Base-by-base conservation (phyloP, 2,329 filamentous ascomycete species). In the Leptographium lundbergii region DNA sequence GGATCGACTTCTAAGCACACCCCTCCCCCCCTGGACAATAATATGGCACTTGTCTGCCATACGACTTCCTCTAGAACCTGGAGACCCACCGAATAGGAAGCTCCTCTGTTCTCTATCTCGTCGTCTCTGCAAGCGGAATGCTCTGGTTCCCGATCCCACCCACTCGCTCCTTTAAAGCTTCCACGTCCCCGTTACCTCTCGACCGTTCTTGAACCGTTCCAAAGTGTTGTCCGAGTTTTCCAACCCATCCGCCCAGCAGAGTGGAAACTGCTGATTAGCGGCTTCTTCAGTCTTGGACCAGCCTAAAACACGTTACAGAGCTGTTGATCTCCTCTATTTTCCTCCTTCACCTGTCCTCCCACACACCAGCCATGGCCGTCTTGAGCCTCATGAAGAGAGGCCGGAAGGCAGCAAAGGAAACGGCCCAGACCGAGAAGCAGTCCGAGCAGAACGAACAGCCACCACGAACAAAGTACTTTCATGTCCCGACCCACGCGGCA, bases 401-500 rank as follows among this genome's bases (percentile, higher is more conserved):
- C 63, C 76, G 77, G 60, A 75, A 80, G 66, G 77, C 80, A 57
- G 78, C 80, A 63, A 81, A 83, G 67, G 76, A 82, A 56, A 73
- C 77, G 61, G 74, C 32, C 32, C 32, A 34, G 32, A 34, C 32
- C 6, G 14, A 39, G 36, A 17, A 19, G 14, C 36, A 36, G 34
- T 2, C 70, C 50, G 76, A 70, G 24, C 14, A 50, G 24, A 24
- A 42, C 17, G 29, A 74, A 57, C n/a, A 29, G 32, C 19, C 57
- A 11, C 19, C 57, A 7, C 47, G 53, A 17, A 62, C 70, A n/a
- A 74, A 78, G 14, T 85, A 86, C 69, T 77, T 72, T 57, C 82
- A 86, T 66, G 69, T 82, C 24, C 81, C 82, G n/a, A 84, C 74
- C 17, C 83, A 86, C 66, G 82, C 82, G 32, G 80, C 80, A 53